A percentile compares a stretch with the other conserved stretches of the same genome.
phyloP scores from a whole-genome alignment of 208 protist genomes.

The Polymyxa betae region DNA sequence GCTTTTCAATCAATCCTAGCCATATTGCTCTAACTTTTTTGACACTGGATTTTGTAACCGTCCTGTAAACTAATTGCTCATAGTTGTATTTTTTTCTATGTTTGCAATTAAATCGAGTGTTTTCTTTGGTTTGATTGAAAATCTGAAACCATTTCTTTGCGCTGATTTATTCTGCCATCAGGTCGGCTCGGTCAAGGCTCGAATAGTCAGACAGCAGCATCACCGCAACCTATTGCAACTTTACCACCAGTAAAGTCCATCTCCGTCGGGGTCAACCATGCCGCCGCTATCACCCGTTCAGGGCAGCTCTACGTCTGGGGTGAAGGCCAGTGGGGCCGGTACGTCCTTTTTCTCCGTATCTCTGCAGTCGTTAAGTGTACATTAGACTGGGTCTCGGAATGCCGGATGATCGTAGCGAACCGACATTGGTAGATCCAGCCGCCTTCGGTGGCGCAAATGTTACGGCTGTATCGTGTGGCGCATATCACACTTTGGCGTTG shows the following conservation, averaged over 20 bases:
- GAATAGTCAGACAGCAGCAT: neutral
- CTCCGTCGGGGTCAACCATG: neutral
- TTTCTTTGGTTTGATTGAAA: too few relatives aligned
- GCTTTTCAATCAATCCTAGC: too few relatives aligned
- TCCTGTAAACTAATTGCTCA: too few relatives aligned
- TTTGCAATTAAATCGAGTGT: too few relatives aligned
- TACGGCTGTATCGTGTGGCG: neutral
- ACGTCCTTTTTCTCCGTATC: too few relatives aligned
- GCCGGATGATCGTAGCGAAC: neutral
- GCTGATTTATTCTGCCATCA: too few relatives aligned
- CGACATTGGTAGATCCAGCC: neutral
- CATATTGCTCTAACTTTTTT: too few relatives aligned
- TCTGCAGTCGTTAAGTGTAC: too few relatives aligned
- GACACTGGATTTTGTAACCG: too few relatives aligned
- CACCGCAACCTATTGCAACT: neutral
- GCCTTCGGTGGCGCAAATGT: neutral
- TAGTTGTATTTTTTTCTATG: too few relatives aligned
- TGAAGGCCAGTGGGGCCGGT: neutral
- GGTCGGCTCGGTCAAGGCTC: neutral
- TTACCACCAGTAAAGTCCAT: neutral
- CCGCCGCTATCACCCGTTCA: neutral
- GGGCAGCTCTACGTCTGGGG: neutral
- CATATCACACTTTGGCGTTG: neutral
- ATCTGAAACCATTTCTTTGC: too few relatives aligned
- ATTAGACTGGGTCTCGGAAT: neutral